Evolutionary conservation across 768 basidiomycete species (phyloP).

Genomic region (Leccinum subtestaceum): DNA sequence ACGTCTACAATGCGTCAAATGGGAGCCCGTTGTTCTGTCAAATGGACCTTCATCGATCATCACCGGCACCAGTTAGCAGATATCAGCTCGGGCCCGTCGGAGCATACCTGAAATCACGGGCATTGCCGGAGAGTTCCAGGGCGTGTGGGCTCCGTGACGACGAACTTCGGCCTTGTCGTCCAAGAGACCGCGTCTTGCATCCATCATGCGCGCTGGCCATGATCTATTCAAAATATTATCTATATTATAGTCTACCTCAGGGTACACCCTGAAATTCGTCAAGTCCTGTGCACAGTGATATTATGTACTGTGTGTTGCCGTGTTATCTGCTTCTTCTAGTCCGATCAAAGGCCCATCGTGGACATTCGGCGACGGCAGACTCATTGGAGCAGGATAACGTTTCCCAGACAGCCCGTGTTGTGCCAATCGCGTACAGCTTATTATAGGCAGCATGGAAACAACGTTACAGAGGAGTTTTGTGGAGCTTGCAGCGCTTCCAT

Average conservation of each 20-base stretch:
- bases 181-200: conserved; percentile 1
- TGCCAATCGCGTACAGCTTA: conserved; percentile 7
- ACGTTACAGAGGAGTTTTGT: conserved; percentile 20
- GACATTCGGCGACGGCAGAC: conserved; percentile 5
- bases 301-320: conserved; percentile 29
- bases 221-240: conserved; percentile 9
- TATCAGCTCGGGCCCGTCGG: conserved; percentile 24
- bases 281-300: conserved; percentile 26
- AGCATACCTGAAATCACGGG: background rate
- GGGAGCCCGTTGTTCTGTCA: too few species aligned
- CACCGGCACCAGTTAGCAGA: conserved; percentile 10
- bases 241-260: conserved; percentile 19
- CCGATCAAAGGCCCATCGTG: conserved; percentile 22
- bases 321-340: conserved; percentile 22
- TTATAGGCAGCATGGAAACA: conserved; percentile 21
- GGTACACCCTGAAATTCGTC: conserved; percentile 31
- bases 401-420: conserved; percentile 16
- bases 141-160: background rate
- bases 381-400: conserved; percentile 19
- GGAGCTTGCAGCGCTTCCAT: conserved; percentile 14
- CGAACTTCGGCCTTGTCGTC: conserved; percentile 6
- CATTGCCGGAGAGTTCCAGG: background rate
- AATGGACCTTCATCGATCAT: background rate
- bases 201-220: conserved; percentile 7
- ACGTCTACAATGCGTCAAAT: too few species aligned